Conservation (phyloP, 257 asterid genomes). For the Fraxinus anomala region DNA sequence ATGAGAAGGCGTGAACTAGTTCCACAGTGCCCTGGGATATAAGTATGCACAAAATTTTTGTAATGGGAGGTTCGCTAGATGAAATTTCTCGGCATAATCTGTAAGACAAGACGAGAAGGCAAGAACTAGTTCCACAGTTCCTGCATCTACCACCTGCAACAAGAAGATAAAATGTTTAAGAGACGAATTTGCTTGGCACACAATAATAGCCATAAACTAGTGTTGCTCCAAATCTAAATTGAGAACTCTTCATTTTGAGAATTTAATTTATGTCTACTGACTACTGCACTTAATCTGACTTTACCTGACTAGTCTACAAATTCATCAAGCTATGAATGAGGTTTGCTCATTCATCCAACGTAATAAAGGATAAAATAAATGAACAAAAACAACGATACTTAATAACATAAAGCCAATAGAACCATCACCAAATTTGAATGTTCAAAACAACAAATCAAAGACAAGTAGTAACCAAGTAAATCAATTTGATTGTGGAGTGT, state of each 20-base stretch:
- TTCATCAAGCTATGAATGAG: background rate
- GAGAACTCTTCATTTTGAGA: background rate
- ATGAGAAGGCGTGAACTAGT: background rate
- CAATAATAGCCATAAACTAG: background rate
- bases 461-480: background rate
- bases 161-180: background rate
- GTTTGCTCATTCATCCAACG: background rate
- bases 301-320: background rate
- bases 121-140: constrained; percentile 43
- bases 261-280: background rate
- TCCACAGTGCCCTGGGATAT: too few relatives aligned
- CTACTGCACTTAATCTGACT: background rate
- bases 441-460: background rate
- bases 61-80: constrained; percentile 79
- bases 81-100: constrained; percentile 52
- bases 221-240: background rate
- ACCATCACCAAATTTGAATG: background rate
- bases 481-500: background rate
- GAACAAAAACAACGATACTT: background rate
- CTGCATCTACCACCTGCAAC: constrained; percentile 65
- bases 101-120: constrained; percentile 56
- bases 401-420: background rate
- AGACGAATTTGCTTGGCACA: background rate
- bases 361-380: background rate
- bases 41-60: constrained; percentile 39